phyloP scores from a whole-genome alignment of 495 filamentous ascomycete species.

The Trichoderma reesei region DNA sequence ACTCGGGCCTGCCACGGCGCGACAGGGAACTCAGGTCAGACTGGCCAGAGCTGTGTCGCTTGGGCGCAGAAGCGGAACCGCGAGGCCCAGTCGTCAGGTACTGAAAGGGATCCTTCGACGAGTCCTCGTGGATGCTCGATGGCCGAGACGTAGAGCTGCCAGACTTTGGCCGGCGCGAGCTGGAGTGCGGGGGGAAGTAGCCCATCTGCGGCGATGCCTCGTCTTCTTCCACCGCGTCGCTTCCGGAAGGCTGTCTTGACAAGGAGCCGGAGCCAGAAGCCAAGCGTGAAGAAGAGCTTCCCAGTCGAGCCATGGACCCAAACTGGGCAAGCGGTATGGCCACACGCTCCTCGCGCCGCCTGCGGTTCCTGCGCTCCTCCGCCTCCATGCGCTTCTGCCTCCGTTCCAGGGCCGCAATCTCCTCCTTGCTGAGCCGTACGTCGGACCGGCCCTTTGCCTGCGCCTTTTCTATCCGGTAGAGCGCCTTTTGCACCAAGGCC shows the following conservation, averaged over 20 bases:
- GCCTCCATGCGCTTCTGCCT: slow-evolving; percentile 50
- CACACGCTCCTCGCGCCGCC: slow-evolving; percentile 29
- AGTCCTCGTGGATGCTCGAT: slow-evolving; percentile 4
- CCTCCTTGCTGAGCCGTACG: slow-evolving; percentile 63
- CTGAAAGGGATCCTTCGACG: slow-evolving; percentile 8
- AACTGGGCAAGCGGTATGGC: slow-evolving; percentile 33
- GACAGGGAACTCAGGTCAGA: slow-evolving; percentile 2
- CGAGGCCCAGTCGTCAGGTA: slow-evolving; percentile 10
- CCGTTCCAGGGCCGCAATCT: slow-evolving; percentile 64
- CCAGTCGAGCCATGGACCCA: slow-evolving; percentile 18
- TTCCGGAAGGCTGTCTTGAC: neutral
- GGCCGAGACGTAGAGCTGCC: slow-evolving; percentile 4
- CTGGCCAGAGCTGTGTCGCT: slow-evolving; percentile 8
- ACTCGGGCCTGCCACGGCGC: neutral
- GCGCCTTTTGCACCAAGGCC: slow-evolving; percentile 58
- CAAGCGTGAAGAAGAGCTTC: neutral
- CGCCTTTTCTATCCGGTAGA: slow-evolving; percentile 67
- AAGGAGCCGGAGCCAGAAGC: neutral
- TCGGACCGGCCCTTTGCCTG: slow-evolving; percentile 62
- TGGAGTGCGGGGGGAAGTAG: slow-evolving; percentile 10
- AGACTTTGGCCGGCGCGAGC: slow-evolving; percentile 4
- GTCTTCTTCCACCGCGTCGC: neutral
- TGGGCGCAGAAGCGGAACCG: neutral
- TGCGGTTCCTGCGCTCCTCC: slow-evolving; percentile 21
- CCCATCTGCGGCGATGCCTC: slow-evolving; percentile 11